Base-by-base conservation (phyloP, 345 rosid species). In the Hibiscus mutabilis region DNA sequence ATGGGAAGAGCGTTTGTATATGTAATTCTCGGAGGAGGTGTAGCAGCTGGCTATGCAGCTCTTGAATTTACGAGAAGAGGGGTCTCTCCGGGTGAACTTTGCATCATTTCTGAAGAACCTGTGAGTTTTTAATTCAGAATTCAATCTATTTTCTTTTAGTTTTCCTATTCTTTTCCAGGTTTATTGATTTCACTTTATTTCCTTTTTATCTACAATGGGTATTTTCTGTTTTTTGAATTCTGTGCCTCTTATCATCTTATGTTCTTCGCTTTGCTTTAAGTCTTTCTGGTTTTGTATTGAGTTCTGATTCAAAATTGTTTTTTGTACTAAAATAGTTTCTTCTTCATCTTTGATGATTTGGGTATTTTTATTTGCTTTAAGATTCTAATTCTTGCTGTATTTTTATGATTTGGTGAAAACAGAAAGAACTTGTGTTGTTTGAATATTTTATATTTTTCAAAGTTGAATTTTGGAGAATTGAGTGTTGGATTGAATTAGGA, bases 1-100 rank as follows among this genome's bases (percentile, higher is more conserved):
- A 94, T 94, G 98, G 99, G 99, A 75, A 92, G 99, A 84, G 99
- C 98, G 27, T 95, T 90, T 79, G 92, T 95, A 40, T 95, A 90
- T 80, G 99, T 95, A 73, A 92, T 92, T 73, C 80, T 95, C 2
- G 99, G 99, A 44, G 99, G 99, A 69, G 99, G 98, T 27, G 99
- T 95, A 9, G 89, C 96, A 40, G 96, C 97, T 79, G 99, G 99
- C 3, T 95, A 92, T 79, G 98, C 99, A 46, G 97, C 97, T 75
- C 91, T 95, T 72, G 97, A 95, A 82, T 89, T 92, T 86, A 81
- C 91, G 14, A 82, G 80, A 74, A 77, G 78, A 82, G 94, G 97
- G 31, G 86, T 95, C 75, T 60, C 93, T 66, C 87, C 81, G 55
- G 97, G 99, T 67, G 97, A 95, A 78, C 97, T 92, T 74, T 95